Percentiles rank a stretch among this genome's conserved stretches.
These are phyloP conservation scores for Rhodotorula diobovata DNA, from an alignment of 768 basidiomycete genomes.

Conservation along the genomic window DNA sequence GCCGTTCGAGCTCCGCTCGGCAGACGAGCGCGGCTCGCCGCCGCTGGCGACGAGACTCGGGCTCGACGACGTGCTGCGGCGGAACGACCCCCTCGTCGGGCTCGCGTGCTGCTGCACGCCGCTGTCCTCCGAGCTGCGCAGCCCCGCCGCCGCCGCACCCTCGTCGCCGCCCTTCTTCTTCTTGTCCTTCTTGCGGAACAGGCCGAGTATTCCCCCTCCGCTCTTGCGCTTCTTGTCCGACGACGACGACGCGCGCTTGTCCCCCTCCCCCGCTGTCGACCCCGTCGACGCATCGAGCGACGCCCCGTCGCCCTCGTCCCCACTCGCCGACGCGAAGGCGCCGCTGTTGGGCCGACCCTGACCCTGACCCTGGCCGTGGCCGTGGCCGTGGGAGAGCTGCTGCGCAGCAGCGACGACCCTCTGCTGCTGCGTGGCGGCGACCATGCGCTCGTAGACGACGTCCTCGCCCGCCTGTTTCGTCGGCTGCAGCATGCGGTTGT, in stretches of 20 bases:
- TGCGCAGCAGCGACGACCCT: not conserved
- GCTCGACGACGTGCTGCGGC: slow-evolving; percentile 6
- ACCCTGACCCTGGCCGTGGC: not conserved
- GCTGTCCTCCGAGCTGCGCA: slow-evolving; percentile 39
- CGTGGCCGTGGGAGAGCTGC: not conserved
- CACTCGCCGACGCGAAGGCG: not conserved
- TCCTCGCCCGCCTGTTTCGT: slow-evolving; percentile 32
- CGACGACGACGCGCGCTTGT: slow-evolving; percentile 3
- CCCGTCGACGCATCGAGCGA: slow-evolving; percentile 24
- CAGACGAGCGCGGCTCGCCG: slow-evolving; percentile 11
- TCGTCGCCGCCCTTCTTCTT: slow-evolving; percentile 60
- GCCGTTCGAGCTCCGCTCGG: slow-evolving; percentile 6
- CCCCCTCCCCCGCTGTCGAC: not conserved
- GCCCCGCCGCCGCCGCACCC: slow-evolving; percentile 13
- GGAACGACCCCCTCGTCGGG: not conserved
- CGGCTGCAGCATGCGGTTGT: slow-evolving; percentile 32
- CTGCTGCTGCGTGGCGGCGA: slow-evolving; percentile 15
- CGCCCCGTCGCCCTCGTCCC: slow-evolving; percentile 12
- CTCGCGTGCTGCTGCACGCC: not conserved
- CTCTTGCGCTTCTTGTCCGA: slow-evolving; percentile 44
- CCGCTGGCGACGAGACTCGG: not conserved
- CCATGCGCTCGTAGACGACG: slow-evolving; percentile 20
- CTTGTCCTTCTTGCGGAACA: slow-evolving; percentile 70
- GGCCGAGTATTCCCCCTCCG: slow-evolving; percentile 64
- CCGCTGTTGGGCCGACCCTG: not conserved